Conservation (phyloP, 768 basidiomycete genomes). For the Termitomyces sp. region DNA sequence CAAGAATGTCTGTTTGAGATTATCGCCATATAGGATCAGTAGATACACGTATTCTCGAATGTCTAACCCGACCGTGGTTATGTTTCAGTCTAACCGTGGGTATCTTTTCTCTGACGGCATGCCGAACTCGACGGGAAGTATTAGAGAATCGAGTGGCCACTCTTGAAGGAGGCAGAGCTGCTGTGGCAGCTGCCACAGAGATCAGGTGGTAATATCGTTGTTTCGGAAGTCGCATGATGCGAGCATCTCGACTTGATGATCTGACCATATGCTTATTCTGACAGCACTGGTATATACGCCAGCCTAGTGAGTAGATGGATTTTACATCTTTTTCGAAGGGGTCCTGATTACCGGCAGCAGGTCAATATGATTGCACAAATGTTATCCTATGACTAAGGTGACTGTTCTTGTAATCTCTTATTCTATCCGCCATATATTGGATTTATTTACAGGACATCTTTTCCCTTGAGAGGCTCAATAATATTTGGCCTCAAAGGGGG, state of each 20-base stretch:
- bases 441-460: too few species aligned
- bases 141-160: conserved; percentile 78
- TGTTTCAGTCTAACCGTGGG: conserved; percentile 12
- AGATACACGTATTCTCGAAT: conserved; percentile 46
- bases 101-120: background rate
- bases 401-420: too few species aligned
- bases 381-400: too few species aligned
- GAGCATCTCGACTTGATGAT: background rate
- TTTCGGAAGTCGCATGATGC: conserved; percentile 38
- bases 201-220: conserved; percentile 78
- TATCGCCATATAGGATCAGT: conserved; percentile 7
- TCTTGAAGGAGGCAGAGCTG: conserved; percentile 71
- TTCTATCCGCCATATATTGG: too few species aligned
- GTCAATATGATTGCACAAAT: too few species aligned
- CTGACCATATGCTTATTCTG: background rate
- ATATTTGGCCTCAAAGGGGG: too few species aligned
- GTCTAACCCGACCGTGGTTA: conserved; percentile 44
- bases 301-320: conserved; percentile 34
- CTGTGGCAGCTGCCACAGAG: conserved; percentile 67
- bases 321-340: background rate
- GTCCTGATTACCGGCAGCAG: background rate
- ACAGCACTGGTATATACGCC: conserved; percentile 50
- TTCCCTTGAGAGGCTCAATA: too few species aligned
- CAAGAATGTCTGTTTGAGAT: background rate
- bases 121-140: conserved; percentile 32